Evolutionary conservation across 2,329 filamentous ascomycete genomes (phyloP), one percentile per base, ranked within the genome.

Genomic region (Aspergillus aculeatinus): DNA sequence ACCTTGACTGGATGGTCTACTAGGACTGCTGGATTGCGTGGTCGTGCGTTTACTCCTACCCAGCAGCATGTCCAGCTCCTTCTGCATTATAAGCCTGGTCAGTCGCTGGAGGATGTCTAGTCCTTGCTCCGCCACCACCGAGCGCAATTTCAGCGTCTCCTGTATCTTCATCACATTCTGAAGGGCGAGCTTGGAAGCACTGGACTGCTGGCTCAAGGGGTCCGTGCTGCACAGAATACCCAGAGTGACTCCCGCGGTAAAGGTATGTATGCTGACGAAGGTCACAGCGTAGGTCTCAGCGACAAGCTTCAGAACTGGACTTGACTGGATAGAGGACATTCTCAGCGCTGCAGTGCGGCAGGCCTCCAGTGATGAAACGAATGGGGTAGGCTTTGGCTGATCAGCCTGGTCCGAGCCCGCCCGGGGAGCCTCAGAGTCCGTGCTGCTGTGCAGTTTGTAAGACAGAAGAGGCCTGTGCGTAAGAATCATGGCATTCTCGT

Each of bases 401-500:
- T 31, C 23, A 11, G 50, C 35, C 19, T 5, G 39, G 3, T 16
- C 39, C 6, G 39, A 44, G 16, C 16, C 9, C 4, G 6, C 16
- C 5, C 4, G n/a, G 16, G 19, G 6, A 19, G 16, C n/a, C 14
- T 6, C 39, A 16, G 19, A 25, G 31, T 4, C 29, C 1, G 29
- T 14, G 2, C n/a, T 42, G 10, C 27, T 51, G 1, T 56, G 57
- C 1, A 59, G 50, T 48, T 63, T 65, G 54, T 65, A 72, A 1
- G 69, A 60, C 0, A 72, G 63, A 6, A 72, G 56, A 11, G 66
- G 67, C 12, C 68, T 61, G 51, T 77, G 64, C 0, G 73, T 57
- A 0, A 77, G 51, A 0, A 77, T 77, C 6, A 61, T 69, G 0
- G 72, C 65, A 39, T 76, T 77, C 16, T 77, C 67, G 35, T 68